Conservation (phyloP, 169 alveolate genomes). For the Perkinsus olseni region DNA sequence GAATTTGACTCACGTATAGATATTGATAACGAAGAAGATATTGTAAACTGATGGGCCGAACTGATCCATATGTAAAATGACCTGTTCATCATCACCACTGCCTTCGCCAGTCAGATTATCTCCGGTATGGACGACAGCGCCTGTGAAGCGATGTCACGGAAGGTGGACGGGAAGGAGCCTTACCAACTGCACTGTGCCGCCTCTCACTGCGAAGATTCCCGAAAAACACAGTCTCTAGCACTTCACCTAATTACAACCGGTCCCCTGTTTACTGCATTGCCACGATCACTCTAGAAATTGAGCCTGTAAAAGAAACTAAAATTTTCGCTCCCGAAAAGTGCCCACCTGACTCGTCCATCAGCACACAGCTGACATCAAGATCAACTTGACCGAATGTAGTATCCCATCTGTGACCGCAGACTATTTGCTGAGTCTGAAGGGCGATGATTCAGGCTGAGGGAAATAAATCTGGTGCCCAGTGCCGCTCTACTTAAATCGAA, state of each 20-base stretch:
- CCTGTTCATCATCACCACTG: background rate
- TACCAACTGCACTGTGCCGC: background rate
- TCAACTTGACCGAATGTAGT: background rate
- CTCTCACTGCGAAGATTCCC: background rate
- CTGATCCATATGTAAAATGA: background rate
- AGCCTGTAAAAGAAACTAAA: too few relatives aligned
- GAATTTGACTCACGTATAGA: background rate
- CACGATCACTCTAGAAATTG: too few relatives aligned
- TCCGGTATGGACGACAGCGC: background rate
- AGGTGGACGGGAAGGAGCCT: background rate
- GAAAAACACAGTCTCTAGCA: background rate
- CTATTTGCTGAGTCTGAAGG: background rate
- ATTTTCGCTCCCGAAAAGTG: too few relatives aligned
- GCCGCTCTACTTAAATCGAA: too few relatives aligned
- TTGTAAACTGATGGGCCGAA: background rate
- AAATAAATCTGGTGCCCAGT: too few relatives aligned
- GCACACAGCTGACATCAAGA: background rate
- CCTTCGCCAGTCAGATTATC: background rate
- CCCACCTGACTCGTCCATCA: background rate
- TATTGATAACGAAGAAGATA: background rate
- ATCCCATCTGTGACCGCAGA: background rate
- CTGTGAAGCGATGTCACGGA: background rate
- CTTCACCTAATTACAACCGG: background rate
- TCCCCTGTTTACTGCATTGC: too few relatives aligned
- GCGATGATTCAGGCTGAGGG: too few relatives aligned